A percentile compares a stretch with the other conserved stretches of the same genome.
Conservation (phyloP, 2,329 filamentous ascomycete genomes). For the Lecanosticta acicola region DNA sequence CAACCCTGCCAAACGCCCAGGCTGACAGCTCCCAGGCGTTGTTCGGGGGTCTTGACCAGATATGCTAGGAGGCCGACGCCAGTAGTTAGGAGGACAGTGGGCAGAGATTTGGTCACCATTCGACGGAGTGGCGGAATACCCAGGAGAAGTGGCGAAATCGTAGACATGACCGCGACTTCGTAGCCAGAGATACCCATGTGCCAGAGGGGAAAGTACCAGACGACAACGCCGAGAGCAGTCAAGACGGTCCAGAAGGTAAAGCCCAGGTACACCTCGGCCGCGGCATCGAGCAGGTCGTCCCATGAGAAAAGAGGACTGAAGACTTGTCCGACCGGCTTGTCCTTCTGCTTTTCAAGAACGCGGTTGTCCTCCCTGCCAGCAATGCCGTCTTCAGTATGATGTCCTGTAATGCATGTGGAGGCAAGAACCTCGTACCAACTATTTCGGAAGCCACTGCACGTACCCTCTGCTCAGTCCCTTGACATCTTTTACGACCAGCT, state of each 20-base stretch:
- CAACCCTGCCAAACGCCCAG: conserved; percentile 77
- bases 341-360: conserved; percentile 50
- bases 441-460: conserved; percentile 91
- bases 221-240: conserved; percentile 78
- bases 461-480: conserved; percentile 96
- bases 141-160: conserved; percentile 74
- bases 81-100: conserved; percentile 66
- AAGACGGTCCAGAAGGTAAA: conserved; percentile 93
- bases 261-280: conserved; percentile 86
- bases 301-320: conserved; percentile 68
- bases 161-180: conserved; percentile 81
- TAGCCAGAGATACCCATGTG: conserved; percentile 98
- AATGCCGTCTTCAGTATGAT: too few relatives aligned
- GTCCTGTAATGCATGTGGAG: not conserved
- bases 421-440: conserved; percentile 52
- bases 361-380: conserved; percentile 26
- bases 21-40: conserved; percentile 72
- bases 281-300: conserved; percentile 69
- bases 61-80: conserved; percentile 75
- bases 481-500: conserved; percentile 80
- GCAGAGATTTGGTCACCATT: conserved; percentile 58
- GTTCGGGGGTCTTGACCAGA: conserved; percentile 63
- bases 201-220: conserved; percentile 99
- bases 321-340: conserved; percentile 64
- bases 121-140: conserved; percentile 63